Conservation (phyloP, 2,329 filamentous ascomycete species). For the Geoglossum cookeanum region DNA sequence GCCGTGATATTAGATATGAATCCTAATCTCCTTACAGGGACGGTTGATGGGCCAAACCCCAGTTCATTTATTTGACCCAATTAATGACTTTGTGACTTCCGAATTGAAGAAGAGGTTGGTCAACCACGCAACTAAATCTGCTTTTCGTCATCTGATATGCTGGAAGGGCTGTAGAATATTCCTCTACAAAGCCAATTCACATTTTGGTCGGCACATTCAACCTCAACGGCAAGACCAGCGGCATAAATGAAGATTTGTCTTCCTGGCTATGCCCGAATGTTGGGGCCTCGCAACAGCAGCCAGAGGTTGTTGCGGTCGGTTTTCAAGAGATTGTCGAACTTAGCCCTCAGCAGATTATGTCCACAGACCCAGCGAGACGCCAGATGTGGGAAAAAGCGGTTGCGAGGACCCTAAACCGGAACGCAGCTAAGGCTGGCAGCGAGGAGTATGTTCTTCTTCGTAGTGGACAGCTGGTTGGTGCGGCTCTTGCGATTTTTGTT, state of each 20-base stretch:
- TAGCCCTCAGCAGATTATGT: conserved; percentile 97
- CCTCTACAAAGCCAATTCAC: conserved; percentile 51
- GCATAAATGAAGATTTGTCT: conserved; percentile 60
- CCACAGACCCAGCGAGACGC: conserved; percentile 74
- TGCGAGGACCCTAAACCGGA: conserved; percentile 52
- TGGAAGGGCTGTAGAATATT: conserved; percentile 46
- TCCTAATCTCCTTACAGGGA: conserved; percentile 25
- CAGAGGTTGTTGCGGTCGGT: conserved; percentile 74
- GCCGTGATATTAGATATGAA: not conserved
- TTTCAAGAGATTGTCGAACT: conserved; percentile 98
- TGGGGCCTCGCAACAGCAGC: conserved; percentile 38
- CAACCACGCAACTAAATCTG: not conserved
- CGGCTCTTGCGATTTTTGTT: conserved; percentile 81
- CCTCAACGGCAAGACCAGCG: conserved; percentile 69
- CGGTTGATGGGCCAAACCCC: conserved; percentile 64
- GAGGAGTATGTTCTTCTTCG: conserved; percentile 77
- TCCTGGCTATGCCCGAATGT: conserved; percentile 59
- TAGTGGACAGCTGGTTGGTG: conserved; percentile 86
- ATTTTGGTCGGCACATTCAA: conserved; percentile 89
- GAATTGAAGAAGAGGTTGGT: conserved; percentile 45
- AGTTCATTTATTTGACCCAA: conserved; percentile 79
- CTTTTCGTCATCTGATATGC: not conserved
- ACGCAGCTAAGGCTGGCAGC: conserved; percentile 42
- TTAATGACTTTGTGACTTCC: conserved; percentile 71
- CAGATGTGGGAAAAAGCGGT: conserved; percentile 76